These are phyloP conservation scores for Astragalus membranaceus DNA, from an alignment of 306 rosid species.

Conservation along the genomic window DNA sequence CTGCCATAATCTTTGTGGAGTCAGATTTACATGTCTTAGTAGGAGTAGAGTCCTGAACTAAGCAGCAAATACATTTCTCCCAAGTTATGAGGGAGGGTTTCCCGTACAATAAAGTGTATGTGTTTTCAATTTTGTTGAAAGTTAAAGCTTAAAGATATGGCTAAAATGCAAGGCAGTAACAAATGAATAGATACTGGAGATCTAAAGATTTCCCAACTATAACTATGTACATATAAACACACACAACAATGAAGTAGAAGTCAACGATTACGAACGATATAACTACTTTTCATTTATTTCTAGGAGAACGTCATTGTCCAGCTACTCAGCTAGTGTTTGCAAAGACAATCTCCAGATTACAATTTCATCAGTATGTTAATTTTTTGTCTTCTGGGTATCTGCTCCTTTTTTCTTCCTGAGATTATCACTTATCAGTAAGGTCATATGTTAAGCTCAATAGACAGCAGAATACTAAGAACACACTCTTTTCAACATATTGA, in stretches of 20 bases:
- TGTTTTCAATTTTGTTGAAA: background rate
- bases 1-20: too few species aligned
- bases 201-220: background rate
- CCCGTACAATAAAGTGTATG: background rate
- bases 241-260: background rate
- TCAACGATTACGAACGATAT: background rate
- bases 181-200: background rate
- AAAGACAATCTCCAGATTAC: background rate
- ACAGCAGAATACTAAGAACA: background rate
- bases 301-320: background rate
- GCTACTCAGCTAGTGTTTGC: background rate
- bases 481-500: background rate
- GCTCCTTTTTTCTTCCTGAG: background rate
- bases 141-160: background rate
- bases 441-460: background rate
- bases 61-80: too few species aligned
- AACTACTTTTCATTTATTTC: background rate
- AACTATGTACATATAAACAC: too few species aligned
- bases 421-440: background rate
- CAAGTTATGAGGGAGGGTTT: too few species aligned
- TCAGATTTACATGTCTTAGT: too few species aligned
- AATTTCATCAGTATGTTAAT: background rate
- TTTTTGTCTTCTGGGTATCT: constrained; percentile 2
- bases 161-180: background rate
- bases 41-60: too few species aligned